Base-by-base conservation (phyloP, 495 filamentous ascomycete species). In the Tetracladium setigerum region DNA sequence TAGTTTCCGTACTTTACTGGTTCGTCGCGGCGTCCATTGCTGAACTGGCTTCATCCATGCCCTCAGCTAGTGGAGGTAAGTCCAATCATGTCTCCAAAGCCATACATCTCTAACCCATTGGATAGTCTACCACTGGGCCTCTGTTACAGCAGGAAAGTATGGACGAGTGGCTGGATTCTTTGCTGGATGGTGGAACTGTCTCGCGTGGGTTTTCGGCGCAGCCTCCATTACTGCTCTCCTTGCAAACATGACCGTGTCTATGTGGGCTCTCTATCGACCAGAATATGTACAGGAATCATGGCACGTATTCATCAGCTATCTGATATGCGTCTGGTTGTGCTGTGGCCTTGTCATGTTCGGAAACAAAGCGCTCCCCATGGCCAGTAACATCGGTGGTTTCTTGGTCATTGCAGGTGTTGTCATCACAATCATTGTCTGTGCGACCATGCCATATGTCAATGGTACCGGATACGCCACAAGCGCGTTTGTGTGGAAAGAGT, bases 121-220 rank as follows among this genome's bases (percentile, higher is more conserved):
- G 14, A 32, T 16, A 47, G 86, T 95, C 1, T 91, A 91, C 53
- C 87, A 92, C 61, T 92, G 86, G 86, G 85, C 86, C 4, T 80
- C 82, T 0, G 73, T 90, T 13, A 86, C 86, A 0, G 79, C 77
- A 5, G 85, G 85, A 2, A 74, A 67, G 38, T 83, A 81, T 61
- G 87, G 87, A 27, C 76, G 84, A 12, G 59, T 76, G 1, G 67
- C 78, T 37, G 86, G 87, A 19, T 94, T 80, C 64, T 91, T 87
- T 53, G 81, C 86, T 0, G 88, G 87, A 7, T 87, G 76, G 65
- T 78, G 84, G 68, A 94, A 94, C 58, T 83, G 81, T 57, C 76
- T 87, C 45, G 88, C 81, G n/a, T 89, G 86, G 86, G 60, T 84
- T 52, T 75, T 84, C 65, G 56, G 74, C 44, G 64, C 78, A 1